Conservation (phyloP, 2,329 filamentous ascomycete species). For the Fusarium sp. region DNA sequence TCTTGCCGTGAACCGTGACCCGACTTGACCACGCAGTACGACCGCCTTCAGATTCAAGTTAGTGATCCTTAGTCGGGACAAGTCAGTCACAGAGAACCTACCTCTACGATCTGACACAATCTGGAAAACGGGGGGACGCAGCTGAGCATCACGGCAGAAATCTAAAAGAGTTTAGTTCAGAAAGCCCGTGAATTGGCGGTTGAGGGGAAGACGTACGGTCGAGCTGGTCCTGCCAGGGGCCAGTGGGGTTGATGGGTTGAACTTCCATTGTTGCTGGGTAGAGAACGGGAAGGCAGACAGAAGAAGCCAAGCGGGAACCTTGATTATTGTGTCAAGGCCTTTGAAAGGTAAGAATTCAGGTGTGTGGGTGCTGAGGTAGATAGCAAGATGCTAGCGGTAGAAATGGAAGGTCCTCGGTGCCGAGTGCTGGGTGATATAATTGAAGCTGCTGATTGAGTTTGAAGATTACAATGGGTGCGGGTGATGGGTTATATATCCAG, state of each 20-base stretch:
- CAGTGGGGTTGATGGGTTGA: conserved; percentile 37
- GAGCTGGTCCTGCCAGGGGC: conserved; percentile 68
- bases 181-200: not conserved
- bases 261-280: conserved; percentile 35
- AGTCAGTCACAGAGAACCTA: conserved; percentile 51
- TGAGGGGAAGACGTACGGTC: conserved; percentile 58
- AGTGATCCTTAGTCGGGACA: not conserved
- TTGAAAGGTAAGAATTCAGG: not conserved
- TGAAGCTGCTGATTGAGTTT: conserved; percentile 15
- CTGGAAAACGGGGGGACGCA: conserved; percentile 71
- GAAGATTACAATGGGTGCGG: conserved; percentile 13
- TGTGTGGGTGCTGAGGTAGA: not conserved
- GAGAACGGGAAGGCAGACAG: not conserved
- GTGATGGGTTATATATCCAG: conserved; percentile 36
- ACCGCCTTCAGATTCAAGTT: conserved; percentile 68
- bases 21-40: conserved; percentile 91
- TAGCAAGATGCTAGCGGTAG: not conserved
- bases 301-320: not conserved
- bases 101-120: conserved; percentile 82
- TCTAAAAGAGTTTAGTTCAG: conserved; percentile 54
- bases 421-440: not conserved
- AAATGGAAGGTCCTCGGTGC: not conserved
- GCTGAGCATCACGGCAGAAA: conserved; percentile 66
- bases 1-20: conserved; percentile 76
- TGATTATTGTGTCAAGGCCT: not conserved